A percentile compares a stretch with the other conserved stretches of the same genome.
Evolutionary conservation across 2,329 filamentous ascomycete species (phyloP).

Genomic region (Penicillium sp.): DNA sequence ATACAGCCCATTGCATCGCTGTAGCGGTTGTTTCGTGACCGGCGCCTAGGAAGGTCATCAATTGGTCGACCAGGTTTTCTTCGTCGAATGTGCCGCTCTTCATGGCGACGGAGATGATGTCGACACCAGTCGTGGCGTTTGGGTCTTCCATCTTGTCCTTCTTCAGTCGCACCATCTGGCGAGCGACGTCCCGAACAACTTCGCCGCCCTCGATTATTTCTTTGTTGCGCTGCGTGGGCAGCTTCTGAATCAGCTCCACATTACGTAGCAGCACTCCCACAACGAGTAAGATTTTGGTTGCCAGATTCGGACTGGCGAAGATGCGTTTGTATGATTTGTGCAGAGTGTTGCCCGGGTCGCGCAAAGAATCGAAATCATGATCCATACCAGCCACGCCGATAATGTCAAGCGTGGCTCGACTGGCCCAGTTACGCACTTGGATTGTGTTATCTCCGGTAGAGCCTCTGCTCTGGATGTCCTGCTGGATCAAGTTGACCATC

Average conservation of each 20-base stretch:
- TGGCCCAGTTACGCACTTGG: constrained; percentile 60
- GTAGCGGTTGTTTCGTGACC: constrained; percentile 76
- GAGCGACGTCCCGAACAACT: constrained; percentile 62
- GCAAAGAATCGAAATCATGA: constrained; percentile 63
- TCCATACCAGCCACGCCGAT: constrained; percentile 69
- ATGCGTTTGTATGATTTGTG: constrained; percentile 37
- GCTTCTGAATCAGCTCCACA: constrained; percentile 52
- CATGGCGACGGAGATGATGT: constrained; percentile 78
- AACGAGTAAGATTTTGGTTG: constrained; percentile 50
- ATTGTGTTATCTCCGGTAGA: constrained; percentile 43
- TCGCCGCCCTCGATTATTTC: constrained; percentile 54
- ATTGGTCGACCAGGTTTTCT: constrained; percentile 76
- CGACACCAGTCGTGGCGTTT: constrained; percentile 46
- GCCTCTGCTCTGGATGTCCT: constrained; percentile 39
- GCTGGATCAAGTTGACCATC: constrained; percentile 58
- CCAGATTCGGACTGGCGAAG: constrained; percentile 14
- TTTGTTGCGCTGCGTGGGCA: constrained; percentile 70
- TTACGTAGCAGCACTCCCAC: constrained; percentile 59
- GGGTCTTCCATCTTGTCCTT: constrained; percentile 48
- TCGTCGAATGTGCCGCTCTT: constrained; percentile 71
- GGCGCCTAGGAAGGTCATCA: constrained; percentile 85
- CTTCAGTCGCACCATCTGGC: constrained; percentile 67
- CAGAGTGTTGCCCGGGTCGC: constrained; percentile 57
- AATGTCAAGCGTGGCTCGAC: constrained; percentile 67
- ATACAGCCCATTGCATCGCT: constrained; percentile 69